phyloP scores from a whole-genome alignment of 2,329 filamentous ascomycete genomes.

The Xylaria sp. region DNA sequence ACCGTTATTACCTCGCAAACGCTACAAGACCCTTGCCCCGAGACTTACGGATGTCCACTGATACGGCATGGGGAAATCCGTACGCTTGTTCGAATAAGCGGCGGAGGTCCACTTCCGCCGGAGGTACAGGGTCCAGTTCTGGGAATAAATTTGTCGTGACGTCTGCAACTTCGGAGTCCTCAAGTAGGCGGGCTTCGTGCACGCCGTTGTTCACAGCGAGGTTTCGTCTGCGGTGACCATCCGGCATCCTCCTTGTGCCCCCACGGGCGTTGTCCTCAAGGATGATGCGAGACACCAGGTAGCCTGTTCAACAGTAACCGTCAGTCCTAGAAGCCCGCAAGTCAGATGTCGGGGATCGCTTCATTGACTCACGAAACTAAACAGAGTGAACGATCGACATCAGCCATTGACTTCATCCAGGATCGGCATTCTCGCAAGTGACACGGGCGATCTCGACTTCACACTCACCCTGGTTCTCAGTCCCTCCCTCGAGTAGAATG shows the following conservation, averaged over 20 bases:
- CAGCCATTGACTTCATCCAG: neutral
- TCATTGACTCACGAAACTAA: neutral
- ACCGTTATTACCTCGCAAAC: neutral
- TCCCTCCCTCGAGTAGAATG: neutral
- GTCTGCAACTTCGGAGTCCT: neutral
- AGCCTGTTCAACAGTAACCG: neutral
- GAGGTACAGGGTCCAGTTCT: neutral
- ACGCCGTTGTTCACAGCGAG: neutral
- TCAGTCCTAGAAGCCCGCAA: neutral
- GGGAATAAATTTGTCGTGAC: neutral
- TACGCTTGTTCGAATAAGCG: neutral
- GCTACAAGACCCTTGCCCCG: neutral
- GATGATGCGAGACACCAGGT: neutral
- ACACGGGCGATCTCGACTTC: neutral
- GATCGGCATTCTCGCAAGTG: neutral
- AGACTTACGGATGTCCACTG: neutral
- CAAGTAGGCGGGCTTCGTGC: neutral
- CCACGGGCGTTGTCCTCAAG: neutral
- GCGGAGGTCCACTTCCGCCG: neutral
- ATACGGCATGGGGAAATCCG: neutral
- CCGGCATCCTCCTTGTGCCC: too few species aligned
- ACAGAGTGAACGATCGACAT: neutral
- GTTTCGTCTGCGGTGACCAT: neutral
- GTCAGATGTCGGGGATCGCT: neutral
- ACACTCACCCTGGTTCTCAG: slow-evolving; percentile 6